A percentile compares a stretch with the other conserved stretches of the same genome.
phyloP scores from a whole-genome alignment of 2,329 filamentous ascomycete species.

The Blastomyces emzantsi region DNA sequence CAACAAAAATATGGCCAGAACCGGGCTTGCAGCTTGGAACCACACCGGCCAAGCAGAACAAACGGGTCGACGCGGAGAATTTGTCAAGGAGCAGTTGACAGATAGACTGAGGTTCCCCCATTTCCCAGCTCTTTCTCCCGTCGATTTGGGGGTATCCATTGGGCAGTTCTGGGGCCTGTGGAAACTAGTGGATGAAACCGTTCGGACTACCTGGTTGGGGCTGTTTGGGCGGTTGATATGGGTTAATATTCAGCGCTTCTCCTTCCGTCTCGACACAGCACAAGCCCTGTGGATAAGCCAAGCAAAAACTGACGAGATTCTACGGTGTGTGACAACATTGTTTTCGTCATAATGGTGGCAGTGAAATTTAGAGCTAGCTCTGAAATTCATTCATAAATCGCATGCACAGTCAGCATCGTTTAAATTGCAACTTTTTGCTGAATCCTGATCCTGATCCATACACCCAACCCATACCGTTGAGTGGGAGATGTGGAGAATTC shows the following conservation, averaged over 20 bases:
- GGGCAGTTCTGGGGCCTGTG: background rate
- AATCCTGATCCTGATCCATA: background rate
- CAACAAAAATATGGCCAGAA: conserved; percentile 4
- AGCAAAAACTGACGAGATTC: background rate
- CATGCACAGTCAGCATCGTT: background rate
- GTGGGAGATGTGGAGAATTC: background rate
- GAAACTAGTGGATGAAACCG: background rate
- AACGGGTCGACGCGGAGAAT: conserved; percentile 1
- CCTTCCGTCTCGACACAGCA: background rate
- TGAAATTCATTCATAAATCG: background rate
- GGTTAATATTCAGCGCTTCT: background rate
- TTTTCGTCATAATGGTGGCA: conserved; percentile 6
- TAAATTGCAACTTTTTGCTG: background rate
- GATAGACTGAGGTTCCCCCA: background rate
- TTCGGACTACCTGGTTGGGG: background rate
- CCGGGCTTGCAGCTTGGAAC: background rate
- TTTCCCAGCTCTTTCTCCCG: too few species aligned
- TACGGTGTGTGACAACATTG: background rate
- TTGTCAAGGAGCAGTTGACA: background rate
- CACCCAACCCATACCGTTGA: background rate
- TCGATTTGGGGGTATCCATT: background rate
- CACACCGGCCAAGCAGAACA: background rate
- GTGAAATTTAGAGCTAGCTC: background rate
- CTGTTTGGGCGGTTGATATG: background rate
- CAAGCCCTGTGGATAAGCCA: background rate